Percentiles rank a stretch among this genome's conserved stretches.
Evolutionary conservation across 495 filamentous ascomycete species (phyloP).

Genomic region (Friedmanniomyces simplex): DNA sequence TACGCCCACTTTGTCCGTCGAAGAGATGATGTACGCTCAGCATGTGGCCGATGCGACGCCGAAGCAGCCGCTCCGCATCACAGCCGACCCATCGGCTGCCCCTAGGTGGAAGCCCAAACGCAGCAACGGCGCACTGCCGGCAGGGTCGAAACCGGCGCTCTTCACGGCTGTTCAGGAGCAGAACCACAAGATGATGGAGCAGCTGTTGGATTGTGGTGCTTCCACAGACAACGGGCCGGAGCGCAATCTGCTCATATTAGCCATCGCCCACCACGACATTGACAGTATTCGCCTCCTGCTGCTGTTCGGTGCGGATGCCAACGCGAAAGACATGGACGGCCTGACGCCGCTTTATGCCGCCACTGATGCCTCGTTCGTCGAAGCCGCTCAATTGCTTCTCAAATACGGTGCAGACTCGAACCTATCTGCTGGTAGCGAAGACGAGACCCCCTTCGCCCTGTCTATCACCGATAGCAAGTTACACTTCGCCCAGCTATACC

Average conservation of each 20-base stretch:
- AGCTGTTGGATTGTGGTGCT: slow-evolving; percentile 42
- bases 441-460: slow-evolving; percentile 35
- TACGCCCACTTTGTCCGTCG: neutral
- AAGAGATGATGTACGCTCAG: slow-evolving; percentile 3
- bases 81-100: slow-evolving; percentile 30
- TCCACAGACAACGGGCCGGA: slow-evolving; percentile 33
- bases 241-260: slow-evolving; percentile 32
- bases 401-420: slow-evolving; percentile 45
- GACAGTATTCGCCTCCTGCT: slow-evolving; percentile 41
- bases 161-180: slow-evolving; percentile 34
- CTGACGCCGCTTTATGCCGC: slow-evolving; percentile 36
- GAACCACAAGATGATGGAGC: slow-evolving; percentile 40
- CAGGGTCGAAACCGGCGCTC: slow-evolving; percentile 28
- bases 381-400: slow-evolving; percentile 38
- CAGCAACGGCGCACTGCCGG: slow-evolving; percentile 8
- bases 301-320: slow-evolving; percentile 40
- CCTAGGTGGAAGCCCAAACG: slow-evolving; percentile 34
- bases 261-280: slow-evolving; percentile 36
- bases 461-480: slow-evolving; percentile 32
- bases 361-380: slow-evolving; percentile 36
- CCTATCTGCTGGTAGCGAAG: slow-evolving; percentile 30
- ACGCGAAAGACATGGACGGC: slow-evolving; percentile 33
- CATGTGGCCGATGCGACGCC: neutral
- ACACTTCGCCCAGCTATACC: slow-evolving; percentile 36
- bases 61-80: slow-evolving; percentile 11